phyloP scores from a whole-genome alignment of 2,329 filamentous ascomycete genomes.

The Phaeophleospora eucalypticola region DNA sequence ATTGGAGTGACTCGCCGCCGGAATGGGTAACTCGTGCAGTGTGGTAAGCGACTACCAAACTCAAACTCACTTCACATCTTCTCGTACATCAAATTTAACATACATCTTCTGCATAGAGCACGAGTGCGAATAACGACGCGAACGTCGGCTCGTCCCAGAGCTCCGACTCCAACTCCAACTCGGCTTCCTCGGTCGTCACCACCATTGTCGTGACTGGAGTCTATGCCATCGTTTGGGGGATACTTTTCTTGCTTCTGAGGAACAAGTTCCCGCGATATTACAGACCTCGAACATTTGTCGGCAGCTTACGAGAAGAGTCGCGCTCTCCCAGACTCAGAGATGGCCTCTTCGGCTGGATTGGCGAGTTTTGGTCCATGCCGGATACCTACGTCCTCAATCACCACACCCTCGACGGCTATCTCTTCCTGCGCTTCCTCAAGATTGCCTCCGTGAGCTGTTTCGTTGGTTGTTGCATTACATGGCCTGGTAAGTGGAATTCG shows the following conservation, averaged over 20 bases:
- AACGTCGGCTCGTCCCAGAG: constrained; percentile 26
- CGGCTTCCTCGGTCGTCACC: constrained; percentile 32
- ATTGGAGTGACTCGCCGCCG: neutral
- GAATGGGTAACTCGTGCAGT: constrained; percentile 10
- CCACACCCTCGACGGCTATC: constrained; percentile 86
- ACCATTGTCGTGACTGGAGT: constrained; percentile 32
- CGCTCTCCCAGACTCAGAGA: constrained; percentile 37
- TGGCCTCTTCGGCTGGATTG: constrained; percentile 40
- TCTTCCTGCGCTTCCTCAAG: constrained; percentile 84
- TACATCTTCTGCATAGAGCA: neutral
- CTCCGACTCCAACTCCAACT: constrained; percentile 18
- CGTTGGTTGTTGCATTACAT: constrained; percentile 77
- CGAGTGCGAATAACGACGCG: constrained; percentile 16
- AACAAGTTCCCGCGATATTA: constrained; percentile 43
- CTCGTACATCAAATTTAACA: neutral
- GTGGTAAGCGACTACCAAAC: constrained; percentile 3
- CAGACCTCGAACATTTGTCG: constrained; percentile 43
- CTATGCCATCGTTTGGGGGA: constrained; percentile 32
- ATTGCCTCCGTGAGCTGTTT: constrained; percentile 74
- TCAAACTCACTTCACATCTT: neutral
- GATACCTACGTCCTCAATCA: constrained; percentile 84
- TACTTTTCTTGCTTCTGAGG: constrained; percentile 41
- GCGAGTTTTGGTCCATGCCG: constrained; percentile 50
- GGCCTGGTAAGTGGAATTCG: constrained; percentile 59
- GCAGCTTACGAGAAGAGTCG: constrained; percentile 39